Conservation (phyloP, 2,329 filamentous ascomycete genomes). For the Helotiales sp. region DNA sequence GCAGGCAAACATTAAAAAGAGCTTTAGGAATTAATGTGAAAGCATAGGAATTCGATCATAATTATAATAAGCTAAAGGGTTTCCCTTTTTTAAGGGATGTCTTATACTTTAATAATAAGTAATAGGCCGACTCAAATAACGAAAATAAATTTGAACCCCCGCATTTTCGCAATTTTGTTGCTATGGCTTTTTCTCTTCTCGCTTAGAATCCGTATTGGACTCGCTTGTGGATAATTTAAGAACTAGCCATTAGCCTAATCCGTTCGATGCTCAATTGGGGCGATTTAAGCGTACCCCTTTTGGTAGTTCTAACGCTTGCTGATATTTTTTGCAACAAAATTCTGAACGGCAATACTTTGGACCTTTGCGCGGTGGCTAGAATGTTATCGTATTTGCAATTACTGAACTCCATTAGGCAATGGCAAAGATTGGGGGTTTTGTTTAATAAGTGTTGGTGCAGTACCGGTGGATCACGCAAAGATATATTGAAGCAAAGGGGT, state of each 20-base stretch:
- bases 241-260: neutral
- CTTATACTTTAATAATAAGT: slow-evolving; percentile 29
- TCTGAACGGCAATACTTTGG: neutral
- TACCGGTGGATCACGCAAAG: too few species aligned
- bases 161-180: slow-evolving; percentile 25
- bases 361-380: neutral
- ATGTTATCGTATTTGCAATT: neutral
- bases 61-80: slow-evolving; percentile 27
- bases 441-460: too few species aligned
- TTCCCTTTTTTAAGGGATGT: slow-evolving; percentile 25
- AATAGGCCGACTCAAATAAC: slow-evolving; percentile 17
- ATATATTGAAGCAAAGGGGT: too few species aligned
- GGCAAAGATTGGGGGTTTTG: neutral
- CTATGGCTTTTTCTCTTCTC: slow-evolving; percentile 20
- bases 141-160: slow-evolving; percentile 23
- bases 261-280: neutral
- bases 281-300: neutral
- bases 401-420: neutral
- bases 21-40: slow-evolving; percentile 25
- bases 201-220: slow-evolving; percentile 42
- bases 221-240: slow-evolving; percentile 42
- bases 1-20: slow-evolving; percentile 27
- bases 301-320: neutral
- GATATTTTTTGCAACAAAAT: neutral
- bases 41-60: slow-evolving; percentile 26